These are phyloP conservation scores for Fusarium domesticum DNA, from an alignment of 2,329 filamentous ascomycete genomes.

Conservation along the genomic window DNA sequence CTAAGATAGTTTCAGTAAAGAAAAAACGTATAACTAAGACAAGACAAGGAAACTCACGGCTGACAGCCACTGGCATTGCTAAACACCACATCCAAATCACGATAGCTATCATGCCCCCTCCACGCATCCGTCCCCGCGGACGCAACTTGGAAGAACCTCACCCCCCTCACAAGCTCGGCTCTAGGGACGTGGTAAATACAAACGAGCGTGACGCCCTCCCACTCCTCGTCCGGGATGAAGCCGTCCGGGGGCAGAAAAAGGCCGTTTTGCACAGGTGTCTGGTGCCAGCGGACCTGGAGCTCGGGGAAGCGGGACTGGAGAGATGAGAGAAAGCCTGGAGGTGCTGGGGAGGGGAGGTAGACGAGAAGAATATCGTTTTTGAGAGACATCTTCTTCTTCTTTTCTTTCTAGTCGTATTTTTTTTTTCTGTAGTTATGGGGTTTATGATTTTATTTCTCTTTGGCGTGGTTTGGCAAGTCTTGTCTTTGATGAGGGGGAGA, in stretches of 20 bases:
- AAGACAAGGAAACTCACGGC: conserved; percentile 34
- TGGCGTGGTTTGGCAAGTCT: no score
- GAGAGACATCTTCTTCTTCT: conserved; percentile 20
- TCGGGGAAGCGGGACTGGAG: conserved; percentile 37
- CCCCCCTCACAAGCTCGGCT: conserved; percentile 30
- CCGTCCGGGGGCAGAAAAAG: conserved; percentile 23
- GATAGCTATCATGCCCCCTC: conserved; percentile 35
- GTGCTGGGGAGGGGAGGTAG: conserved; percentile 32
- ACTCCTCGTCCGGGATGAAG: conserved; percentile 30
- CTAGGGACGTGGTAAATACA: conserved; percentile 33
- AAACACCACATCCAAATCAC: conserved; percentile 36
- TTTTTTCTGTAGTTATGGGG: no score
- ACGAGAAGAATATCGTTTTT: conserved; percentile 41
- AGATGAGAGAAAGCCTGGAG: conserved; percentile 35
- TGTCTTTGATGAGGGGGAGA: no score
- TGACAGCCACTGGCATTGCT: conserved; percentile 43
- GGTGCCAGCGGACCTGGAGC: conserved; percentile 37
- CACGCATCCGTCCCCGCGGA: conserved; percentile 45
- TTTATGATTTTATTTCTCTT: no score
- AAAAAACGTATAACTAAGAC: background rate
- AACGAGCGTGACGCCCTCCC: conserved; percentile 42
- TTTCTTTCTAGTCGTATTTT: no score
- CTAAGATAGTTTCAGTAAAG: conserved; percentile 22
- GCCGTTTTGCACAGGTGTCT: conserved; percentile 17
- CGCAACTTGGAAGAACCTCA: conserved; percentile 45